These are phyloP conservation scores for Penicillium lagena DNA, from an alignment of 495 filamentous ascomycete genomes.

Conservation along the genomic window DNA sequence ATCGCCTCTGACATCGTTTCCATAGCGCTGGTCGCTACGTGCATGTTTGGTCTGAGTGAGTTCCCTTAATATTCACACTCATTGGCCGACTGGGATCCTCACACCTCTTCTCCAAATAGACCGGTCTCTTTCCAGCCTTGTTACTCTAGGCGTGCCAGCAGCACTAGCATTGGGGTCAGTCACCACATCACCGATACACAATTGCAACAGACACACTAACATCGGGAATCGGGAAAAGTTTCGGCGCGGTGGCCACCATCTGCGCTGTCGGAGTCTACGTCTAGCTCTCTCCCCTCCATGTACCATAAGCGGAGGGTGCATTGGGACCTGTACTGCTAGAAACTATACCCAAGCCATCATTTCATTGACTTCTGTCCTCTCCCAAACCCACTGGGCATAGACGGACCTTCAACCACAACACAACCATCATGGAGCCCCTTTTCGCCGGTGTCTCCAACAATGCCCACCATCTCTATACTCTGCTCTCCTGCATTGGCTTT, in stretches of 20 bases:
- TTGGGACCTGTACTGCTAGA: slow-evolving; percentile 31
- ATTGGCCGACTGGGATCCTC: slow-evolving; percentile 2
- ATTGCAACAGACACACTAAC: background rate
- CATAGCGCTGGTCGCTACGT: slow-evolving; percentile 54
- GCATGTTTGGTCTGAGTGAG: slow-evolving; percentile 79
- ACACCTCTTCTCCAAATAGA: slow-evolving; percentile 44
- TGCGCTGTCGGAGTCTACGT: slow-evolving; percentile 99
- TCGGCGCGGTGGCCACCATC: slow-evolving; percentile 96
- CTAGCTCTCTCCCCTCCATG: slow-evolving; percentile 42
- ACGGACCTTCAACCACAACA: too few relatives aligned
- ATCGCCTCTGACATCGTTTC: slow-evolving; percentile 12
- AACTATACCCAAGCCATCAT: slow-evolving; percentile 17
- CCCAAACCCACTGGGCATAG: background rate
- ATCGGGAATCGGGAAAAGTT: slow-evolving; percentile 43
- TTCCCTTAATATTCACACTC: slow-evolving; percentile 4
- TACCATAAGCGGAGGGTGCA: slow-evolving; percentile 33
- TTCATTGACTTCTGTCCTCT: background rate
- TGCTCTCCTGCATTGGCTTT: slow-evolving; percentile 84
- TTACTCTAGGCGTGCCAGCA: slow-evolving; percentile 78
- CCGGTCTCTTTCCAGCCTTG: slow-evolving; percentile 72
- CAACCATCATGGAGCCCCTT: slow-evolving; percentile 38
- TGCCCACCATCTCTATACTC: slow-evolving; percentile 78
- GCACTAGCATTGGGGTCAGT: slow-evolving; percentile 84
- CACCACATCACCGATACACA: background rate
- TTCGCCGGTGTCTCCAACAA: slow-evolving; percentile 84